phyloP scores from a whole-genome alignment of 2,329 filamentous ascomycete genomes.

The Diaporthe citri region DNA sequence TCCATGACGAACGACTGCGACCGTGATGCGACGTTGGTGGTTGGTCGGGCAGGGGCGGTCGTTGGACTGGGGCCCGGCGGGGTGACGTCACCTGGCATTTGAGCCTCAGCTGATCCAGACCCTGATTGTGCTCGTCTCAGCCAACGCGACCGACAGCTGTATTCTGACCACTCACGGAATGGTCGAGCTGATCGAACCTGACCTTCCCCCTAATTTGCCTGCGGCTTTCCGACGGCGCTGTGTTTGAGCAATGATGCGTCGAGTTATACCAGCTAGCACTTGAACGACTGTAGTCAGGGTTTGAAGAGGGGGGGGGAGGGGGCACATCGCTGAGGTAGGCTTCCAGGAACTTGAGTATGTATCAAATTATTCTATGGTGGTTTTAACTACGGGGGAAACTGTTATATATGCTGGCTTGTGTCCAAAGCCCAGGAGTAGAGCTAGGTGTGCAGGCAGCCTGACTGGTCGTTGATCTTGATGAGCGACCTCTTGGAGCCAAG shows the following conservation, averaged over 20 bases:
- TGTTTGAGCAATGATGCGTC: background rate
- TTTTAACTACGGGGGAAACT: background rate
- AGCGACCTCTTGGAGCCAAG: slow-evolving; percentile 33
- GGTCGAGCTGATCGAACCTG: background rate
- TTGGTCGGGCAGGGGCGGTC: background rate
- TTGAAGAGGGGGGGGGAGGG: no score
- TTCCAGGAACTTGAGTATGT: background rate
- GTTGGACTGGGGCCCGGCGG: background rate
- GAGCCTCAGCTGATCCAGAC: slow-evolving; percentile 1
- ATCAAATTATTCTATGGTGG: background rate
- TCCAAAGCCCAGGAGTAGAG: background rate
- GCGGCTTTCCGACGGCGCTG: background rate
- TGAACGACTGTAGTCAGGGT: background rate
- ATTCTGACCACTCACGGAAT: background rate
- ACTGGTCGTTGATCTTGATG: slow-evolving; percentile 35
- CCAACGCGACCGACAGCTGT: background rate
- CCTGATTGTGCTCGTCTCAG: background rate
- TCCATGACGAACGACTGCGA: slow-evolving; percentile 28
- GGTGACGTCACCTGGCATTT: slow-evolving; percentile 34
- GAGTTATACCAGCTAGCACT: background rate
- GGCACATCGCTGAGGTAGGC: no score
- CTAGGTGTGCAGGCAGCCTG: slow-evolving; percentile 37
- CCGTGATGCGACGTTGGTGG: slow-evolving; percentile 4
- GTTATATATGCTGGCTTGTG: background rate
- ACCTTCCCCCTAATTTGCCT: background rate